phyloP scores from a whole-genome alignment of 2,329 filamentous ascomycete species.

The Monosporascus cannonballus region DNA sequence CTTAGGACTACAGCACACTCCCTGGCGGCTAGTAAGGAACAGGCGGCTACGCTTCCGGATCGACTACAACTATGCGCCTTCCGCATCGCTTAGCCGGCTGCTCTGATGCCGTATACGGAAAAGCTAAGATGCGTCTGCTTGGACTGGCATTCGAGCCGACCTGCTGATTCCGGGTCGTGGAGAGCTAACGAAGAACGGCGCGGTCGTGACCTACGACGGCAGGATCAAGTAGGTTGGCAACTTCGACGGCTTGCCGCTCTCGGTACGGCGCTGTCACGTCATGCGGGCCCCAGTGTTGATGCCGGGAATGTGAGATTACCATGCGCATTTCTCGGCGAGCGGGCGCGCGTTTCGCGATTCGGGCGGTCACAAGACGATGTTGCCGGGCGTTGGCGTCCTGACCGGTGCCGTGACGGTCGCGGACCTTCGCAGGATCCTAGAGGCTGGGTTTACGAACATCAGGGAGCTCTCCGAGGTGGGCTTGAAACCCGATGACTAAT shows the following conservation, averaged over 20 bases:
- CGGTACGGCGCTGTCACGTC: constrained; percentile 23
- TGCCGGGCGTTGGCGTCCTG: constrained; percentile 20
- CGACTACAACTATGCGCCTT: not conserved
- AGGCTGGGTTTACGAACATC: constrained; percentile 45
- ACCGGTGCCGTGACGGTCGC: constrained; percentile 35
- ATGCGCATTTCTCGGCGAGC: constrained; percentile 40
- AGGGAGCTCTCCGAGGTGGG: constrained; percentile 38
- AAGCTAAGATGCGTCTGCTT: not conserved
- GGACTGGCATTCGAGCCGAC: constrained; percentile 20
- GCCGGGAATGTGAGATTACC: constrained; percentile 48
- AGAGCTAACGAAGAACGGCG: constrained; percentile 31
- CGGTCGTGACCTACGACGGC: constrained; percentile 31
- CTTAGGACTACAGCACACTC: too few species aligned
- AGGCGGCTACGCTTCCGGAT: not conserved
- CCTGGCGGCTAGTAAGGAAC: too few species aligned
- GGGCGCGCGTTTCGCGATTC: constrained; percentile 14
- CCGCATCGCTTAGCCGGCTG: not conserved
- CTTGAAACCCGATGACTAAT: not conserved
- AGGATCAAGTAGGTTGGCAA: constrained; percentile 35
- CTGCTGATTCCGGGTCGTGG: constrained; percentile 43
- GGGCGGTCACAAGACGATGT: constrained; percentile 13
- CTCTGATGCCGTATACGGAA: not conserved
- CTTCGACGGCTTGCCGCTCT: constrained; percentile 20
- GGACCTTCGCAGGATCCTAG: constrained; percentile 34
- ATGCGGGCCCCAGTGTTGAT: constrained; percentile 37